Conservation (phyloP, 441 rosid genomes). For the Jatropha multifida region DNA sequence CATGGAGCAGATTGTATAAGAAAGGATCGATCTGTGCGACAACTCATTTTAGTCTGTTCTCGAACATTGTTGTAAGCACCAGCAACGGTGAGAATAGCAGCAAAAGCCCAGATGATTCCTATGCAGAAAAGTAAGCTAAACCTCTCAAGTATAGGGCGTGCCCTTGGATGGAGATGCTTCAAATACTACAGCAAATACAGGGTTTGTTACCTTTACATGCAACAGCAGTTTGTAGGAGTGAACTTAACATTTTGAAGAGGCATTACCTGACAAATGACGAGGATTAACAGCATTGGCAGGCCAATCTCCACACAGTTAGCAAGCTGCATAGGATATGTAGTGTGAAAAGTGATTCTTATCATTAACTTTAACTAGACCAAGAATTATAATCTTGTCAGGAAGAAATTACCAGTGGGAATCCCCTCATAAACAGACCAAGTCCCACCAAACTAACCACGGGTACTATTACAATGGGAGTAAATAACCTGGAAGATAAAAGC, state of each 20-base stretch:
- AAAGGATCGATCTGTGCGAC: conserved; percentile 70
- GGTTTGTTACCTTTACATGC: conserved; percentile 12
- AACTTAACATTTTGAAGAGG: background rate
- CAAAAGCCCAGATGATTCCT: conserved; percentile 83
- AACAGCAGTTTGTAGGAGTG: background rate
- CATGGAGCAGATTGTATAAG: conserved; percentile 85
- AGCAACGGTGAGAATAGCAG: conserved; percentile 82
- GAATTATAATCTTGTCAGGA: background rate
- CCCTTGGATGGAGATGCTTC: conserved; percentile 35
- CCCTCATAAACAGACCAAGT: conserved; percentile 79
- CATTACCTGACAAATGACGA: conserved; percentile 65
- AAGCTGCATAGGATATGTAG: conserved; percentile 50
- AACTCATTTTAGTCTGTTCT: conserved; percentile 55
- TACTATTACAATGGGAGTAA: conserved; percentile 70
- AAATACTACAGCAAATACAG: conserved; percentile 52
- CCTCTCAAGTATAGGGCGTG: conserved; percentile 56
- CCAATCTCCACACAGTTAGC: conserved; percentile 90
- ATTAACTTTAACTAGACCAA: conserved; percentile 2
- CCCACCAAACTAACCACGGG: conserved; percentile 73
- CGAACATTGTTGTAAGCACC: conserved; percentile 88
- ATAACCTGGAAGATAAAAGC: conserved; percentile 41
- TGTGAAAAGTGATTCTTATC: conserved; percentile 4
- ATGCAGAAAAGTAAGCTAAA: conserved; percentile 78
- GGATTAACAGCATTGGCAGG: conserved; percentile 86
- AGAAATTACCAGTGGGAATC: conserved; percentile 78